Conservation (phyloP, 768 basidiomycete species). For the Trametes punicea region DNA sequence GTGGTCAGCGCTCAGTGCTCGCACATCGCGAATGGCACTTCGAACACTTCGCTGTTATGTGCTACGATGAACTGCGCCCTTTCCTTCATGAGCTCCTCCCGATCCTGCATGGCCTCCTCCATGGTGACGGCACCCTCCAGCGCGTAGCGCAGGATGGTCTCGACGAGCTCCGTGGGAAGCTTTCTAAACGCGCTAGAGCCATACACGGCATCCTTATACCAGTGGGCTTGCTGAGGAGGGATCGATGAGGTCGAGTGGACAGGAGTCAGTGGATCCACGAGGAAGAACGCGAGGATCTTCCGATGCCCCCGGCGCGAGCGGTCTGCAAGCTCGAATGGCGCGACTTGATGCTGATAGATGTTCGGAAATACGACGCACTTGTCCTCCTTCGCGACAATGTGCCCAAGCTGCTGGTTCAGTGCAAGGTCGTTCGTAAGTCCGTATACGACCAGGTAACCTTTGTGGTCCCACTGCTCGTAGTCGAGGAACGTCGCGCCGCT, state of each 20-base stretch:
- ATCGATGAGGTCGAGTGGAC: conserved; percentile 32
- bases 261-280: conserved; percentile 33
- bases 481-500: not conserved
- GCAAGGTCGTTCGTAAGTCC: not conserved
- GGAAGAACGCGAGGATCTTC: conserved; percentile 38
- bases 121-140: conserved; percentile 10
- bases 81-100: conserved; percentile 24
- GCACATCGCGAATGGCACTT: conserved; percentile 20
- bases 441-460: not conserved
- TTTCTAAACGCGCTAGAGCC: not conserved
- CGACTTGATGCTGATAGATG: conserved; percentile 36
- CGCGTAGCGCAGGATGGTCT: conserved; percentile 12
- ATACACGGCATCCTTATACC: conserved; percentile 15
- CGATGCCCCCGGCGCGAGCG: conserved; percentile 34
- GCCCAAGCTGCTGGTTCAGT: conserved; percentile 27
- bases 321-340: conserved; percentile 34
- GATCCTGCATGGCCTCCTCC: conserved; percentile 13
- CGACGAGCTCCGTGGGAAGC: conserved; percentile 23
- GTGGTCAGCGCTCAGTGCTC: conserved; percentile 13
- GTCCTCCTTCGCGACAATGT: conserved; percentile 27
- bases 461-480: conserved; percentile 6
- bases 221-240: conserved; percentile 33
- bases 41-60: conserved; percentile 12
- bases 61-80: conserved; percentile 12
- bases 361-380: conserved; percentile 37